Conservation (phyloP, 2,329 filamentous ascomycete genomes). For the Penicillium janthinellum region DNA sequence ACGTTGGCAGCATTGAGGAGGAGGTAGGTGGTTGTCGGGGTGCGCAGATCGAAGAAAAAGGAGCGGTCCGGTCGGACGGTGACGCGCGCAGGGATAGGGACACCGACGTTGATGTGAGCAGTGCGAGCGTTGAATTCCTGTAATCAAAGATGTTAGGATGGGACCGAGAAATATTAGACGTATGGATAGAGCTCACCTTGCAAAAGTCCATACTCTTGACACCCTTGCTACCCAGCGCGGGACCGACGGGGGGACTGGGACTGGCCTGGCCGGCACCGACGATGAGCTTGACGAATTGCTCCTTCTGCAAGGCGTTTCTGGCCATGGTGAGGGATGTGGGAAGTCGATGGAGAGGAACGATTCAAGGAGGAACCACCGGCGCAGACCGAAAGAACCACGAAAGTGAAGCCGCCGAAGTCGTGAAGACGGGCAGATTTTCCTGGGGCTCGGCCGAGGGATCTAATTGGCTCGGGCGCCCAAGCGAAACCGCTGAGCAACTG, state of each 20-base stretch:
- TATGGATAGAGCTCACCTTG: conserved; percentile 64
- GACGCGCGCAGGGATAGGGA: conserved; percentile 86
- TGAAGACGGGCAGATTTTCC: conserved; percentile 27
- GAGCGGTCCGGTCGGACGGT: conserved; percentile 90
- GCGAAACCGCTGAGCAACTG: conserved; percentile 17
- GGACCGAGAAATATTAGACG: neutral
- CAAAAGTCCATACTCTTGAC: conserved; percentile 99
- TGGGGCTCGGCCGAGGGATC: neutral
- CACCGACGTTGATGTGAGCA: conserved; percentile 76
- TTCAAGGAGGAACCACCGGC: neutral
- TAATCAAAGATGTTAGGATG: neutral
- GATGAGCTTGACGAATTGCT: conserved; percentile 93
- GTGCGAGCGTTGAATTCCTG: conserved; percentile 98
- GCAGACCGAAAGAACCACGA: neutral
- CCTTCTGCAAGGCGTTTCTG: conserved; percentile 53
- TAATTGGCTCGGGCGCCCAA: conserved; percentile 27
- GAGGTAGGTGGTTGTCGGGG: conserved; percentile 89
- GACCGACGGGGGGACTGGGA: conserved; percentile 93
- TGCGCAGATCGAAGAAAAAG: conserved; percentile 91
- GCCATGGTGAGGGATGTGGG: conserved; percentile 48
- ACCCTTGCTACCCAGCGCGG: conserved; percentile 93
- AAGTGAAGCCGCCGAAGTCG: neutral
- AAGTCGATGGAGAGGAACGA: neutral
- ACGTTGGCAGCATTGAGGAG: conserved; percentile 81
- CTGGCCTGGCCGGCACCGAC: conserved; percentile 94